phyloP scores from a whole-genome alignment of 805 yeast genomes.

The Yueomyces sinensis region DNA sequence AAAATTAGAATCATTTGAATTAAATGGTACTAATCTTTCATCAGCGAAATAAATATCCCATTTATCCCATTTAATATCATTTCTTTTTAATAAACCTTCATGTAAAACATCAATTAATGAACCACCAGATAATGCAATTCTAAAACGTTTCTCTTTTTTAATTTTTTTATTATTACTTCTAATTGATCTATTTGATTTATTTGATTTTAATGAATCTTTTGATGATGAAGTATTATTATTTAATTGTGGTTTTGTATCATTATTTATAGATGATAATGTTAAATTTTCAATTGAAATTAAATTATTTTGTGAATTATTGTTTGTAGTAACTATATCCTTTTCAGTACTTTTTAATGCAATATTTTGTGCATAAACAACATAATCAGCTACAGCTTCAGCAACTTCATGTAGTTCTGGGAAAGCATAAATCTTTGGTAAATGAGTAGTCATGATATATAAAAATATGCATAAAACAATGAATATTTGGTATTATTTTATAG shows the following conservation, averaged over 20 bases:
- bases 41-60: constrained; percentile 98
- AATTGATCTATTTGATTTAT: not conserved
- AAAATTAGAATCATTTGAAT: constrained; percentile 69
- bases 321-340: constrained; percentile 1
- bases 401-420: constrained; percentile 83
- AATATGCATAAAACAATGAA: too few species aligned
- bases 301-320: not conserved
- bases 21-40: constrained; percentile 86
- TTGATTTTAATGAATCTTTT: not conserved
- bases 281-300: not conserved
- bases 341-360: constrained; percentile 19
- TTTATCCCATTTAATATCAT: constrained; percentile 74
- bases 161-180: constrained; percentile 15
- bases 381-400: constrained; percentile 95
- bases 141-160: constrained; percentile 58
- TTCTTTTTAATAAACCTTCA: constrained; percentile 70
- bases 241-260: not conserved
- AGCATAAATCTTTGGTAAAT: constrained; percentile 87
- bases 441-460: constrained; percentile 84
- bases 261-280: not conserved
- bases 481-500: too few species aligned
- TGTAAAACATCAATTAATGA: constrained; percentile 75
- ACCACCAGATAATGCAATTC: constrained; percentile 89
- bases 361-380: constrained; percentile 81
- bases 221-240: not conserved